These are phyloP conservation scores for Zygosaccharomyces rouxii DNA, from an alignment of 805 yeast genomes.

Conservation along the genomic window DNA sequence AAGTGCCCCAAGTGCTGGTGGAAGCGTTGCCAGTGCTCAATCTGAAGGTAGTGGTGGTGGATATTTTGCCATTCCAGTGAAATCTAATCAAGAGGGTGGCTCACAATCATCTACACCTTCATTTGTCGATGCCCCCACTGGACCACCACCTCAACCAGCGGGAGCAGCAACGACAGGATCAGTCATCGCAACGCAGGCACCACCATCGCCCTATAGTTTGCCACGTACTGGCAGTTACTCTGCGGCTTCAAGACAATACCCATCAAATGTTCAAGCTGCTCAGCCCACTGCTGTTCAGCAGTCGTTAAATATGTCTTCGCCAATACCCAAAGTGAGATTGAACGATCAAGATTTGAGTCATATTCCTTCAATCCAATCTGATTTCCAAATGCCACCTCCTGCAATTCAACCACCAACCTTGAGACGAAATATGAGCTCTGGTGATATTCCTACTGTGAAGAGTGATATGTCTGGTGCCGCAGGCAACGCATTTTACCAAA, in stretches of 20 bases:
- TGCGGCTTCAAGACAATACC: neutral
- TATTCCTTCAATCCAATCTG: constrained; percentile 2
- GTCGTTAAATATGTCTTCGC: constrained; percentile 1
- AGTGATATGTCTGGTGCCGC: constrained; percentile 7
- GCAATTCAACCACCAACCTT: constrained; percentile 8
- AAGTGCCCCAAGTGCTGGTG: constrained; percentile 4
- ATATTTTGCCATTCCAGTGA: constrained; percentile 35
- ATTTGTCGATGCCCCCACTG: constrained; percentile 12
- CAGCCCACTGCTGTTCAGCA: constrained; percentile 1
- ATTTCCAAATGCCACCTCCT: constrained; percentile 1
- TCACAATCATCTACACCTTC: constrained; percentile 22
- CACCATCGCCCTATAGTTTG: neutral
- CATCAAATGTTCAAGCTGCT: neutral
- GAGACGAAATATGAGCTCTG: constrained; percentile 14
- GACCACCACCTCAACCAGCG: neutral
- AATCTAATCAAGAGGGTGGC: constrained; percentile 11
- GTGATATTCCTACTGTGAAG: constrained; percentile 11
- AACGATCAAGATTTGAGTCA: constrained; percentile 20
- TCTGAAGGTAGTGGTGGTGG: constrained; percentile 30
- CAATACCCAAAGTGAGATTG: constrained; percentile 20
- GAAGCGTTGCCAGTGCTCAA: constrained; percentile 13
- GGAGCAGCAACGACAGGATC: neutral
- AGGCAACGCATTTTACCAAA: constrained; percentile 18
- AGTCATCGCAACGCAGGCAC: neutral
- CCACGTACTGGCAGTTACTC: neutral